A percentile compares a stretch with the other conserved stretches of the same genome.
Evolutionary conservation across 1,139 yeast genomes (phyloP).

Genomic region (Blastobotrys proliferans): DNA sequence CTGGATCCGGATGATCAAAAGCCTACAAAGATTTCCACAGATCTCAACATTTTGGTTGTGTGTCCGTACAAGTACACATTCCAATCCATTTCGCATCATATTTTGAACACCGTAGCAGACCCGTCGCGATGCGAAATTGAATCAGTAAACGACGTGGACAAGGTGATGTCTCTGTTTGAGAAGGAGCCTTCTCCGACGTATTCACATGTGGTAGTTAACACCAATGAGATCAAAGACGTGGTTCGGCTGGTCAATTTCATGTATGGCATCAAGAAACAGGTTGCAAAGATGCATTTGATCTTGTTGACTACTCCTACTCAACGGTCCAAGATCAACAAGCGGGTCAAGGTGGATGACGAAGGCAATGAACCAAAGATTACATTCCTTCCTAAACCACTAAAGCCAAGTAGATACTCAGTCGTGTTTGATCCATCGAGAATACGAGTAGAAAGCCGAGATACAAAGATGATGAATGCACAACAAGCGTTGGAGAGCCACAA

Average conservation of each 20-base stretch:
- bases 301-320: slow-evolving; percentile 33
- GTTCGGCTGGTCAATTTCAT: slow-evolving; percentile 18
- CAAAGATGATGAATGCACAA: slow-evolving; percentile 29
- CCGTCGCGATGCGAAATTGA: slow-evolving; percentile 25
- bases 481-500: slow-evolving; percentile 24
- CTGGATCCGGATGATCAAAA: slow-evolving; percentile 13
- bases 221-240: slow-evolving; percentile 25
- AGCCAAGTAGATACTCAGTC: slow-evolving; percentile 28
- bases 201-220: slow-evolving; percentile 34
- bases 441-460: slow-evolving; percentile 27
- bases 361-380: slow-evolving; percentile 19
- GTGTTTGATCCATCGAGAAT: slow-evolving; percentile 29
- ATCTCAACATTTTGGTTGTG: slow-evolving; percentile 28
- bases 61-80: slow-evolving; percentile 32
- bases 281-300: slow-evolving; percentile 24
- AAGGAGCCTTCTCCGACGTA: slow-evolving; percentile 17
- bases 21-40: slow-evolving; percentile 14
- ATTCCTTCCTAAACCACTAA: slow-evolving; percentile 29
- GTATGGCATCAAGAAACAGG: slow-evolving; percentile 2
- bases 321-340: slow-evolving; percentile 25
- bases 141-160: slow-evolving; percentile 20
- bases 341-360: slow-evolving; percentile 14
- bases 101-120: slow-evolving; percentile 30
- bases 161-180: slow-evolving; percentile 12
- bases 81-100: slow-evolving; percentile 33